A percentile compares a stretch with the other conserved stretches of the same genome.
Evolutionary conservation across 1,284 basidiomycete species (phyloP).

Genomic region (Malassezia vespertilionis): DNA sequence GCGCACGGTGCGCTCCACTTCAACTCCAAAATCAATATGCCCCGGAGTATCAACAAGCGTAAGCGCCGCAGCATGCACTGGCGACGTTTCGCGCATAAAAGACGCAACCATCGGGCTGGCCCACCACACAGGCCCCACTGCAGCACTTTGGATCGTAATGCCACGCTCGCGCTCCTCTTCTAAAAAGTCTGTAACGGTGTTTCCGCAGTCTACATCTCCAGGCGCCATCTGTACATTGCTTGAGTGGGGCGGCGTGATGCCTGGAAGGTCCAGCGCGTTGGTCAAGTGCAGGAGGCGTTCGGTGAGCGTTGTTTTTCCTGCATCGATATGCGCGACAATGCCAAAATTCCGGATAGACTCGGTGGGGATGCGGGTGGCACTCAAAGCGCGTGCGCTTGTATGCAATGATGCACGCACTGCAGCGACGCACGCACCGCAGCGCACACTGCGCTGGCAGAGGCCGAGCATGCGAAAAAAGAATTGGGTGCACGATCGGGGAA

Average conservation of each 20-base stretch:
- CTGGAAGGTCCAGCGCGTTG: slow-evolving; percentile 34
- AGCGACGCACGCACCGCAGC: no score
- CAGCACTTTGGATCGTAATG: slow-evolving; percentile 82
- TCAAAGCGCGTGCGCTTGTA: neutral
- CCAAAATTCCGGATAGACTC: slow-evolving; percentile 28
- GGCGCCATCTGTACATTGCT: slow-evolving; percentile 37
- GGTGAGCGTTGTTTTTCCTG: slow-evolving; percentile 79
- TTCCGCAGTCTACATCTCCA: slow-evolving; percentile 76
- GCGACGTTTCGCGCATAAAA: no score
- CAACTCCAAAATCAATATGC: slow-evolving; percentile 87
- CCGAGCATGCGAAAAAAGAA: no score
- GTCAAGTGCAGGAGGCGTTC: slow-evolving; percentile 72
- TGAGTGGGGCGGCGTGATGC: slow-evolving; percentile 3
- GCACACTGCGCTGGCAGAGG: no score
- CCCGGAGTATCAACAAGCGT: slow-evolving; percentile 83
- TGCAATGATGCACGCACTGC: no score
- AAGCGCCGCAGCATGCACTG: slow-evolving; percentile 51
- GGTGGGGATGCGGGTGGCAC: neutral
- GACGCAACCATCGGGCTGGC: slow-evolving; percentile 2
- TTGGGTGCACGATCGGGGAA: no score
- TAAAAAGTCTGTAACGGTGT: slow-evolving; percentile 78
- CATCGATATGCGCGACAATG: slow-evolving; percentile 53
- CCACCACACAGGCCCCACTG: slow-evolving; percentile 75
- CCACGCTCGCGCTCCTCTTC: slow-evolving; percentile 77
- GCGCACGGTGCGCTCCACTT: slow-evolving; percentile 79